Evolutionary conservation across 352 stramenopile species (phyloP), one percentile per base, ranked within the genome.

Genomic region (Phytophthora gonapodyides): DNA sequence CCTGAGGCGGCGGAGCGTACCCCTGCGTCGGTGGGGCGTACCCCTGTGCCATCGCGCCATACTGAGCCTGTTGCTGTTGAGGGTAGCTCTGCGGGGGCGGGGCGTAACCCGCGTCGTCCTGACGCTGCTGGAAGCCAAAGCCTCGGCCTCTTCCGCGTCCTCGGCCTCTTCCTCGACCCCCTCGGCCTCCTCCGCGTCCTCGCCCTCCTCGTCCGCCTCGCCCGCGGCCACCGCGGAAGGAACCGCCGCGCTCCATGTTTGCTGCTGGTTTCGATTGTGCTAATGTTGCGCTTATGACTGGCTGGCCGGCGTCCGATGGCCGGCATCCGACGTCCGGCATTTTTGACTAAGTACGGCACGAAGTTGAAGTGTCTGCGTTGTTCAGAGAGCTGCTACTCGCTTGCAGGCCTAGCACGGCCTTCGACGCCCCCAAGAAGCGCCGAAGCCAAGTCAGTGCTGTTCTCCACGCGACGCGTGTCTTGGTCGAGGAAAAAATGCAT

Each of bases 201-300:
- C 64, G 30, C 35, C 54, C 31, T 38, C 58, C 48, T 40, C 62
- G 46, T 44, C 74, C 57, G 9, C 69, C 48, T 38, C 72, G 61
- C n/a, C 73, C 64, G 15, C 64, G 60, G 24, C 59, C 60, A 4
- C 71, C 69, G 35, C 75, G 64, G 35, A 77, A 68, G 34, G 66
- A 60, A 46, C 71, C 69, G 41, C 67, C 58, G 47, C 67, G 59
- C 33, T 71, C 71, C 71, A 79, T 76, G 0, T 15, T 27, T 27
- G 21, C 21, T 44, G 35, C 49, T 49, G 5, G 34, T 46, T 24
- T 48, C 38, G 19, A 24, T 34, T 48, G 21, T 49, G 34, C 12
- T 49, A 24, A n/a, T 17, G 9, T 6, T 57, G 17, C 2, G 37
- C n/a, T n/a, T 48, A 64, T 64, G 56, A 64, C 37, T 64, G 56